Percentiles rank a stretch among this genome's conserved stretches.
Conservation (phyloP, 2,329 filamentous ascomycete genomes). For the Apiospora hydei region DNA sequence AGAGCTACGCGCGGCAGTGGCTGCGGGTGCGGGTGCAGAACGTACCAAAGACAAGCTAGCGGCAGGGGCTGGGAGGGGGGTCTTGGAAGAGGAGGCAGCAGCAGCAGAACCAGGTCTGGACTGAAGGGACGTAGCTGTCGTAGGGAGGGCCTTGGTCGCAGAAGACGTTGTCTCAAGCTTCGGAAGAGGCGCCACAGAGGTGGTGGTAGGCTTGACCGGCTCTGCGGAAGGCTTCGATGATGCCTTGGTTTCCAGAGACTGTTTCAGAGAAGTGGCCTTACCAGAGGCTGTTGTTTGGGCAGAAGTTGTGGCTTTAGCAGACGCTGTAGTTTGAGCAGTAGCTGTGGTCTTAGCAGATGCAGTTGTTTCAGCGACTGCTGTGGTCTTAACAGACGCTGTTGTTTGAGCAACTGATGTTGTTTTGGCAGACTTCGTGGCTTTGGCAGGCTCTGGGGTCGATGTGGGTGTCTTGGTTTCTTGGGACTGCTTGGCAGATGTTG, state of each 20-base stretch:
- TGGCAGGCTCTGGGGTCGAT: not conserved
- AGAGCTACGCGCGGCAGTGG: not conserved
- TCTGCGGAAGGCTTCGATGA: not conserved
- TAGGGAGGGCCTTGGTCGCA: not conserved
- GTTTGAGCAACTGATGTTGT: not conserved
- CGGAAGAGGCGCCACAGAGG: not conserved
- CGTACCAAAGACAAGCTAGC: constrained; percentile 9
- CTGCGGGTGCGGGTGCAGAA: not conserved
- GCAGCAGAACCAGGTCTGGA: constrained; percentile 5
- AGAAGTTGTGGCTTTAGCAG: not conserved
- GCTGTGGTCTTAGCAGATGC: not conserved
- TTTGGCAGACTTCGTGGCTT: not conserved
- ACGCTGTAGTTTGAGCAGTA: not conserved
- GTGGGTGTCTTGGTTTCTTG: not conserved
- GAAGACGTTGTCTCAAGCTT: constrained; percentile 7
- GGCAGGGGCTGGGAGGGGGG: not conserved
- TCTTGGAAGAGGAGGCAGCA: constrained; percentile 7
- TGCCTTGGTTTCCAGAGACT: not conserved
- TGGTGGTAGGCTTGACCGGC: constrained; percentile 8
- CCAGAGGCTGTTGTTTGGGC: not conserved
- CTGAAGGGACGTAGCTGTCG: not conserved
- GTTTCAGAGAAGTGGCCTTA: not conserved
- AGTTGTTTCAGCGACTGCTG: not conserved
- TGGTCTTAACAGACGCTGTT: not conserved
- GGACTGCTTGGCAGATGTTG: not conserved